Conservation (phyloP, 2,329 filamentous ascomycete genomes). For the Sporothrix variecibatus region DNA sequence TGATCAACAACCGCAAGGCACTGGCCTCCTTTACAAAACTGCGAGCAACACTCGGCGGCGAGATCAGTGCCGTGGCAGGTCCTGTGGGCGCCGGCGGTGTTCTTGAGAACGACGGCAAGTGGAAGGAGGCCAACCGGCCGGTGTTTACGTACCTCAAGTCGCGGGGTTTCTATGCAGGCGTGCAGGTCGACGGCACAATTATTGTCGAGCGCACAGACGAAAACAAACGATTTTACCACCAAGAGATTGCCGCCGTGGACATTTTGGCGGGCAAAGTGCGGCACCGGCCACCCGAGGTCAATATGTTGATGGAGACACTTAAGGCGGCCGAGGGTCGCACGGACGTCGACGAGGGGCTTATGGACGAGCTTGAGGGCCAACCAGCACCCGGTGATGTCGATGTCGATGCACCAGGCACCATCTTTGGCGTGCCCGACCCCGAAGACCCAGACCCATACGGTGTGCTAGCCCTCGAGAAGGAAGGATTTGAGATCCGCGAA, state of each 20-base stretch:
- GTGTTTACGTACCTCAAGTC: constrained; percentile 79
- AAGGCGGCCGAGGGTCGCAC: constrained; percentile 36
- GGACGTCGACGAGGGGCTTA: constrained; percentile 38
- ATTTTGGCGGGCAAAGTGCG: constrained; percentile 51
- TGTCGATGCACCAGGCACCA: constrained; percentile 35
- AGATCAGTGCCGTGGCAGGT: constrained; percentile 73
- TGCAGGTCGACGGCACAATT: constrained; percentile 84
- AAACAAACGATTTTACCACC: constrained; percentile 82
- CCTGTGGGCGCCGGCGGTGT: constrained; percentile 71
- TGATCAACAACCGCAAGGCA: constrained; percentile 78
- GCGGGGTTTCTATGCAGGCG: constrained; percentile 81
- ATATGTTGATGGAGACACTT: constrained; percentile 33
- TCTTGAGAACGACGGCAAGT: constrained; percentile 56
- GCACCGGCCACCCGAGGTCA: constrained; percentile 25
- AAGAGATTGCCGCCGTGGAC: constrained; percentile 49
- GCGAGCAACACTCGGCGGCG: constrained; percentile 74
- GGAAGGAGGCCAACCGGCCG: constrained; percentile 41
- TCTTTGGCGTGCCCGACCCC: constrained; percentile 43
- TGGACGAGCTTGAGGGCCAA: constrained; percentile 41
- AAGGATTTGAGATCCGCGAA: constrained; percentile 43
- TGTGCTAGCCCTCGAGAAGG: constrained; percentile 40
- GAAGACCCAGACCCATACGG: constrained; percentile 45
- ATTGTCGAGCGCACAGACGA: constrained; percentile 83
- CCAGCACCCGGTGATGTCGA: constrained; percentile 42
- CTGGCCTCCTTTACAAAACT: constrained; percentile 75